phyloP scores from a whole-genome alignment of 441 rosid species.

The Pelargonium australe region DNA sequence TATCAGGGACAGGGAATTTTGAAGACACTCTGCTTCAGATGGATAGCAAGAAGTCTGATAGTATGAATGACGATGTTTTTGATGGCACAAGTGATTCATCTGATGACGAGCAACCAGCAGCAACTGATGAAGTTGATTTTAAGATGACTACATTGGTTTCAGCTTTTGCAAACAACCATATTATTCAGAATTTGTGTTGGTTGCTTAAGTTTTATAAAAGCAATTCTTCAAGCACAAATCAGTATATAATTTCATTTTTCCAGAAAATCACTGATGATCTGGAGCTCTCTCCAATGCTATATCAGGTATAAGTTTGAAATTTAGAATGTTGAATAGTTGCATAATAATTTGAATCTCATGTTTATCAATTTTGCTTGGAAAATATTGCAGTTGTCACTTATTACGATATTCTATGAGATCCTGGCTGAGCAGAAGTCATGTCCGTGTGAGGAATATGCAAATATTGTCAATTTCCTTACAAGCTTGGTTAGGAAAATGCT shows the following conservation, averaged over 20 bases:
- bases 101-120: constrained; percentile 51
- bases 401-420: constrained; percentile 65
- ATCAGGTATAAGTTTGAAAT: constrained; percentile 53
- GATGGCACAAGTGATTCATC: constrained; percentile 61
- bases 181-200: constrained; percentile 92
- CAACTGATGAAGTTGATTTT: constrained; percentile 85
- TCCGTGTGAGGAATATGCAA: constrained; percentile 55
- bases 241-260: constrained; percentile 55
- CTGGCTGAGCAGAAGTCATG: constrained; percentile 70
- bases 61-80: constrained; percentile 36
- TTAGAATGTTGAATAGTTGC: constrained; percentile 6
- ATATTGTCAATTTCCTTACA: constrained; percentile 59
- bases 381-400: constrained; percentile 70
- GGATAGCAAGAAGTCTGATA: constrained; percentile 30
- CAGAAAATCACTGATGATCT: constrained; percentile 76
- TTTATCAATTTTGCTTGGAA: constrained; percentile 17
- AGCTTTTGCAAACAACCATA: constrained; percentile 73
- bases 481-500: constrained; percentile 67
- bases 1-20: constrained; percentile 28
- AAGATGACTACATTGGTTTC: constrained; percentile 66
- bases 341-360: constrained; percentile 15
- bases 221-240: constrained; percentile 60
- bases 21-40: constrained; percentile 27
- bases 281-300: constrained; percentile 91
- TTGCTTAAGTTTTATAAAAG: constrained; percentile 76